Conservation (phyloP, 2,329 filamentous ascomycete species). For the Zymoseptoria tritici region DNA sequence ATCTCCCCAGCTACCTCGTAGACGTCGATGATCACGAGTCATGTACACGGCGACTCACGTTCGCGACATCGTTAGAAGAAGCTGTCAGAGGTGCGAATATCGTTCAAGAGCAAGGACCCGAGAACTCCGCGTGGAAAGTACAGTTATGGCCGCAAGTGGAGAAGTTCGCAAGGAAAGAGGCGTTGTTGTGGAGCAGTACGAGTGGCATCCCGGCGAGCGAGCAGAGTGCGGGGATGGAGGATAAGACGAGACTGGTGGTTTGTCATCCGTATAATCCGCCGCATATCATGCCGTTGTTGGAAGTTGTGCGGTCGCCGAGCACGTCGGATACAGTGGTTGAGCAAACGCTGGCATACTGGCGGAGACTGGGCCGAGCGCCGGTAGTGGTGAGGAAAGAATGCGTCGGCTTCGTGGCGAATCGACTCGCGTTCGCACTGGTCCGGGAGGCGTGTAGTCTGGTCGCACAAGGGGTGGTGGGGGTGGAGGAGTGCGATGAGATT, state of each 20-base stretch:
- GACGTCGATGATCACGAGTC: constrained; percentile 22
- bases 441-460: constrained; percentile 51
- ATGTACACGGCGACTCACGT: constrained; percentile 28
- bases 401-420: constrained; percentile 51
- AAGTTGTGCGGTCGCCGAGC: constrained; percentile 46
- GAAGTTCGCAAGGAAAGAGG: constrained; percentile 34
- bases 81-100: constrained; percentile 45
- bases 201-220: constrained; percentile 50
- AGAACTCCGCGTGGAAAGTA: constrained; percentile 46
- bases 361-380: constrained; percentile 35
- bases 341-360: constrained; percentile 42
- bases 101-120: constrained; percentile 54
- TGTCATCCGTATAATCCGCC: constrained; percentile 58
- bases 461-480: constrained; percentile 45
- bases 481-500: constrained; percentile 47
- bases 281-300: constrained; percentile 54
- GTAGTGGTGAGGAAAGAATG: constrained; percentile 47
- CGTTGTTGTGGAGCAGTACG: constrained; percentile 52
- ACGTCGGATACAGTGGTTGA: constrained; percentile 35
- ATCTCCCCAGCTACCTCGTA: constrained; percentile 39
- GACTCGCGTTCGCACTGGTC: constrained; percentile 50
- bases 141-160: constrained; percentile 47
- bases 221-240: constrained; percentile 39
- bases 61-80: constrained; percentile 31
- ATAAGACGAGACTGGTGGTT: constrained; percentile 43